A percentile compares a stretch with the other conserved stretches of the same genome.
Conservation (phyloP, 1,139 yeast genomes). For the Yarrowia galli region DNA sequence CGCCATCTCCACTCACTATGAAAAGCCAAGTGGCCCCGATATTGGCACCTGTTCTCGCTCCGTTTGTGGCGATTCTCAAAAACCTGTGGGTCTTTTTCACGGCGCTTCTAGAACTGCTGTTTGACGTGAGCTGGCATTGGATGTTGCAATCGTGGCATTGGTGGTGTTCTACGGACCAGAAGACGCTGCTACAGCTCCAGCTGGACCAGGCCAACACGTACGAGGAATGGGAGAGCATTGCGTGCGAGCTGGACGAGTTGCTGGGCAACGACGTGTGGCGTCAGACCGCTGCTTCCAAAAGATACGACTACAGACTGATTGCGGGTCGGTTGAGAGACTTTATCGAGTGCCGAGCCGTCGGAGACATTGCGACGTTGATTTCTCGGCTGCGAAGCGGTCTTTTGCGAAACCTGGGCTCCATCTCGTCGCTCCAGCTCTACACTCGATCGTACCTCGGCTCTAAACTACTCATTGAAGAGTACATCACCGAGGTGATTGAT, state of each 20-base stretch:
- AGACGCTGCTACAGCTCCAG: slow-evolving; percentile 20
- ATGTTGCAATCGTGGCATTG: slow-evolving; percentile 22
- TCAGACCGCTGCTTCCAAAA: slow-evolving; percentile 79
- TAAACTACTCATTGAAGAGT: slow-evolving; percentile 84
- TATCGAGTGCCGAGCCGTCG: slow-evolving; percentile 65
- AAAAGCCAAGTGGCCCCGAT: slow-evolving; percentile 21
- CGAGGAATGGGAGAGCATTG: slow-evolving; percentile 43
- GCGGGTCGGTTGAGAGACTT: slow-evolving; percentile 73
- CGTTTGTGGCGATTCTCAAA: slow-evolving; percentile 22
- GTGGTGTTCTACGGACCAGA: slow-evolving; percentile 36
- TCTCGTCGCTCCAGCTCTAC: slow-evolving; percentile 78
- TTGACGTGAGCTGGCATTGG: slow-evolving; percentile 39
- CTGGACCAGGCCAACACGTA: slow-evolving; percentile 35
- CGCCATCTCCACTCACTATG: not conserved
- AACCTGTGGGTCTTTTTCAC: slow-evolving; percentile 37
- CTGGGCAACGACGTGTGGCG: slow-evolving; percentile 58
- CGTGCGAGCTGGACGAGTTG: slow-evolving; percentile 49
- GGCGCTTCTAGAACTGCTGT: slow-evolving; percentile 29
- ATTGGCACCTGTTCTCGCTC: slow-evolving; percentile 22
- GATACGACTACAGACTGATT: slow-evolving; percentile 84
- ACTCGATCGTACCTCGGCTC: slow-evolving; percentile 88
- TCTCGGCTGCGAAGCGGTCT: slow-evolving; percentile 82
- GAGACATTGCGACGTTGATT: slow-evolving; percentile 66
- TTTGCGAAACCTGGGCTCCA: slow-evolving; percentile 89
- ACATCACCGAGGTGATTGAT: slow-evolving; percentile 73